Percentiles rank a stretch among this genome's conserved stretches.
Conservation (phyloP, 495 filamentous ascomycete genomes). For the Trichoderma virens region DNA sequence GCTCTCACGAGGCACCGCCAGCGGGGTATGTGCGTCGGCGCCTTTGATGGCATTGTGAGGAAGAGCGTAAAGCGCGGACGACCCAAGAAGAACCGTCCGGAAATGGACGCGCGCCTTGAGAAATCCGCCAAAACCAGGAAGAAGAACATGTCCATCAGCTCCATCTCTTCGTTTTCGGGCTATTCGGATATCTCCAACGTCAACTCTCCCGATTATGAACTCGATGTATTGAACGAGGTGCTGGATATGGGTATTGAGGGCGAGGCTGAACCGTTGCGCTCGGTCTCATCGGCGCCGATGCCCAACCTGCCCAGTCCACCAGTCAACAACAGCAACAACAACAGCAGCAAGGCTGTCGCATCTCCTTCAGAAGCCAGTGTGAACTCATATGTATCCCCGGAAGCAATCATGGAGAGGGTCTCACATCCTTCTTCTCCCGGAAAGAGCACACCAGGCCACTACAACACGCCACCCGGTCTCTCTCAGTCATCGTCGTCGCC, state of each 20-base stretch:
- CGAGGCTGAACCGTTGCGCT: background rate
- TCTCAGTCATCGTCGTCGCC: constrained; percentile 41
- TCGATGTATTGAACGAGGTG: constrained; percentile 37
- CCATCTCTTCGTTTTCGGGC: constrained; percentile 38
- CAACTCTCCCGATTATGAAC: constrained; percentile 30
- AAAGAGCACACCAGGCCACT: constrained; percentile 32
- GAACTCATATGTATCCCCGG: constrained; percentile 29
- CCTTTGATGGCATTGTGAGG: constrained; percentile 73
- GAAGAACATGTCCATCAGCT: constrained; percentile 38
- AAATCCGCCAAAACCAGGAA: constrained; percentile 50
- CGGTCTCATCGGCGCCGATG: constrained; percentile 33
- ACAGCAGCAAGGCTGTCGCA: constrained; percentile 9
- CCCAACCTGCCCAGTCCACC: constrained; percentile 17
- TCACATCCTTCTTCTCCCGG: constrained; percentile 38
- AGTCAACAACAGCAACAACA: background rate
- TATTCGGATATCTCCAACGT: constrained; percentile 40
- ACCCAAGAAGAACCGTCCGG: constrained; percentile 38
- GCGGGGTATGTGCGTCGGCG: constrained; percentile 88
- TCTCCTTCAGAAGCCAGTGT: constrained; percentile 32
- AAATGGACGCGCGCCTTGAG: constrained; percentile 55
- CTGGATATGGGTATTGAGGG: constrained; percentile 32
- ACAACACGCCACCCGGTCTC: constrained; percentile 39
- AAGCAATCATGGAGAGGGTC: constrained; percentile 24
- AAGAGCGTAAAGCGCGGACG: constrained; percentile 44
- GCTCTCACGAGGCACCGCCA: constrained; percentile 90